Evolutionary conservation across 352 stramenopile species (phyloP).

Genomic region (Blastocystis sp.): DNA sequence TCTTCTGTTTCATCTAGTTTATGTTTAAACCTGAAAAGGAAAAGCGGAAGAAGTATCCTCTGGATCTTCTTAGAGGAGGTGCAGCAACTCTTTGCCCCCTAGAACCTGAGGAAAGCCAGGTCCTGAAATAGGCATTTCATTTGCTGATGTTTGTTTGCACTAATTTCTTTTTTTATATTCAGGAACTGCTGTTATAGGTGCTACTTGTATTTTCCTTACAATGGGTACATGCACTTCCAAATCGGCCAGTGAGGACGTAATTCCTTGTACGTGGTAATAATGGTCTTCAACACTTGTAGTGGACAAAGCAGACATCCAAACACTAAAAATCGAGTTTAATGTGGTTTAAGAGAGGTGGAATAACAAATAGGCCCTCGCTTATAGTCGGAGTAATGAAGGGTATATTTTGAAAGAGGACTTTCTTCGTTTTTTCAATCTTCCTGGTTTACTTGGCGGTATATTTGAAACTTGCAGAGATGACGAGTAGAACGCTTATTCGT

Average conservation of each 20-base stretch:
- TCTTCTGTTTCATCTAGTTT: background rate
- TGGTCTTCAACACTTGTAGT: background rate
- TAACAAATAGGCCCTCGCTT: slow-evolving; percentile 11
- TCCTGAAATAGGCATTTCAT: background rate
- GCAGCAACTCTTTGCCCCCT: background rate
- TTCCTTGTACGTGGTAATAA: background rate
- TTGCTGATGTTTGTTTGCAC: background rate
- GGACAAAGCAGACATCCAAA: slow-evolving; percentile 7
- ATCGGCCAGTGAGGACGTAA: background rate
- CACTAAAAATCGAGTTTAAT: slow-evolving; percentile 32
- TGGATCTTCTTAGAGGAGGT: background rate
- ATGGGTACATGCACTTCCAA: slow-evolving; percentile 21
- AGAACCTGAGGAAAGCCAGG: background rate
- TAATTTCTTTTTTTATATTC: background rate
- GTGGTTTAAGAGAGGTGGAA: background rate
- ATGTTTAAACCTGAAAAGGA: slow-evolving; percentile 60
- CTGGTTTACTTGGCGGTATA: slow-evolving; percentile 3
- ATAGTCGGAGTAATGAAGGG: slow-evolving; percentile 39
- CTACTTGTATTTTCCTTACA: background rate
- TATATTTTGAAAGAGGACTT: slow-evolving; percentile 54
- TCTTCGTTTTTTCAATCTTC: slow-evolving; percentile 39
- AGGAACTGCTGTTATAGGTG: background rate
- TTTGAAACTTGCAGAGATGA: background rate
- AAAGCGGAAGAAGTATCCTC: slow-evolving; percentile 37
- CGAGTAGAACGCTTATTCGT: slow-evolving; percentile 15